These are phyloP conservation scores for Cnidoscolus chayamansa DNA, from an alignment of 441 rosid species.

Conservation along the genomic window DNA sequence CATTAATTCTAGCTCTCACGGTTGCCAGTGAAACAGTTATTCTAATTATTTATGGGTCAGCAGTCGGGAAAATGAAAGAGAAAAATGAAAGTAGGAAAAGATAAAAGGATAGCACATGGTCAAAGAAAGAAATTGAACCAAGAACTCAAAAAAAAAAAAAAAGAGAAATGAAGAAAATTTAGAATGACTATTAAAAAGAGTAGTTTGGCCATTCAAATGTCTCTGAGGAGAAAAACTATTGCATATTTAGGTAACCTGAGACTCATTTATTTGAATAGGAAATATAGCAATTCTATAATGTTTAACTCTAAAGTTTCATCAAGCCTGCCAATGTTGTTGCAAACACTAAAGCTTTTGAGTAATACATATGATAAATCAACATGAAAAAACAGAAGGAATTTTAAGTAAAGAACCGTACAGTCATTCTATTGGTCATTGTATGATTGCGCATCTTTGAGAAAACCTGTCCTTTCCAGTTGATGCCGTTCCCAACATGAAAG, in stretches of 20 bases:
- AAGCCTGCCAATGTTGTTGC: neutral
- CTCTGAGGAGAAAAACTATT: no score
- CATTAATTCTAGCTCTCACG: no score
- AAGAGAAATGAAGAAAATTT: no score
- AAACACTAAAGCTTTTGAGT: neutral
- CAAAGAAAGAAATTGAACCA: neutral
- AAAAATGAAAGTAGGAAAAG: no score
- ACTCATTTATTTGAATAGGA: no score
- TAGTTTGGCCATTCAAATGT: no score
- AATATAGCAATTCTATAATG: neutral
- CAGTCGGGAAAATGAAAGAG: no score
- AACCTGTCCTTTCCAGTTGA: constrained; percentile 99
- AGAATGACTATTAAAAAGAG: no score
- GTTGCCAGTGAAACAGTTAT: no score
- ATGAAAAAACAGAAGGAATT: constrained; percentile 10
- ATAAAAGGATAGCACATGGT: no score
- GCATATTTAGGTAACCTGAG: no score
- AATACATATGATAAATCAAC: constrained; percentile 7
- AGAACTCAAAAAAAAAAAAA: neutral
- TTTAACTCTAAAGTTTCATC: neutral
- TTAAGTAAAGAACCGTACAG: constrained; percentile 47
- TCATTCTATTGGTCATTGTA: constrained; percentile 94
- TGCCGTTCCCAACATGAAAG: constrained; percentile 96
- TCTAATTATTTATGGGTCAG: no score
- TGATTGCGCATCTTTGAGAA: constrained; percentile 99